These are phyloP conservation scores for Cyberlindnera japonica DNA, from an alignment of 805 yeast genomes.

Conservation along the genomic window DNA sequence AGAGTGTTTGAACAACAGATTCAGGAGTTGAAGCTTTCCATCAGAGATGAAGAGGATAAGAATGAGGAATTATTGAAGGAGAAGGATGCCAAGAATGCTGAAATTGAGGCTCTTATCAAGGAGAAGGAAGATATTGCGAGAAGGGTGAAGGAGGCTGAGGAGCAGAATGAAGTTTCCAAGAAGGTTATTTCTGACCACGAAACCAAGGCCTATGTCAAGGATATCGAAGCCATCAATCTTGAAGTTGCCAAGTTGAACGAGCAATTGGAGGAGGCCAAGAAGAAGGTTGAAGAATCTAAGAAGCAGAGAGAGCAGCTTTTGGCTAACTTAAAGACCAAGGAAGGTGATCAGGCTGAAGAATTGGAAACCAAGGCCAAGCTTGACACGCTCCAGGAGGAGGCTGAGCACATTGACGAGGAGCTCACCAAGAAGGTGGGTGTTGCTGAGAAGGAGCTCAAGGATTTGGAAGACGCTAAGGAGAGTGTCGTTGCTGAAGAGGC, in stretches of 20 bases:
- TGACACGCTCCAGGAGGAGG: slow-evolving; percentile 18
- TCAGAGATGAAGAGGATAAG: slow-evolving; percentile 19
- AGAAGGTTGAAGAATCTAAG: slow-evolving; percentile 12
- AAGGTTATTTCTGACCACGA: slow-evolving; percentile 13
- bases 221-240: slow-evolving; percentile 19
- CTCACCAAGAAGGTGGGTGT: slow-evolving; percentile 13
- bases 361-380: slow-evolving; percentile 15
- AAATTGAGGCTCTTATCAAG: slow-evolving; percentile 19
- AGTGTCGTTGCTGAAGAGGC: slow-evolving; percentile 1
- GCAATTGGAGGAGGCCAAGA: slow-evolving; percentile 14
- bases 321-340: slow-evolving; percentile 12
- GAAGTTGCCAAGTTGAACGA: slow-evolving; percentile 16
- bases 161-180: slow-evolving; percentile 10
- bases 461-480: slow-evolving; percentile 3
- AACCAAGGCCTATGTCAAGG: slow-evolving; percentile 13
- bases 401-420: slow-evolving; percentile 12
- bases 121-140: slow-evolving; percentile 19
- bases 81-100: slow-evolving; percentile 14
- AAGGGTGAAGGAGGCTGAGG: slow-evolving; percentile 15
- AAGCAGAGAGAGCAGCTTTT: slow-evolving; percentile 10
- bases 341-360: slow-evolving; percentile 14
- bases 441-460: slow-evolving; percentile 14
- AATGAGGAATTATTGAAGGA: slow-evolving; percentile 17
- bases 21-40: slow-evolving; percentile 13
- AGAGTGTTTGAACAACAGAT: slow-evolving; percentile 18